Conservation (phyloP, 75 land plant species). For the Pinus albicaulis region DNA sequence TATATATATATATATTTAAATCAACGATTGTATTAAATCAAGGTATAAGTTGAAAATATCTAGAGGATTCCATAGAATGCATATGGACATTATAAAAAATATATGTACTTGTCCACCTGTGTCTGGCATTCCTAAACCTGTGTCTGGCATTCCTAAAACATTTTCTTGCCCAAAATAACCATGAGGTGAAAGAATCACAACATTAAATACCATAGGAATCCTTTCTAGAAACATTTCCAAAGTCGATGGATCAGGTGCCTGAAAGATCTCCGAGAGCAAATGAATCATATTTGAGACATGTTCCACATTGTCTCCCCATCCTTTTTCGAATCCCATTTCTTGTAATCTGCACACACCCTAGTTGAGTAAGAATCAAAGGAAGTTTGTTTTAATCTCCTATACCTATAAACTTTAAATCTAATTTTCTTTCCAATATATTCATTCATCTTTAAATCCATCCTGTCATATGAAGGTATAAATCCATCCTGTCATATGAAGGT, state of each 20-base stretch:
- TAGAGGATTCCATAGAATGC: no score
- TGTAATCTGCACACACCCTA: constrained; percentile 41
- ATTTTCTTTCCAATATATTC: no score
- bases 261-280: constrained; percentile 59
- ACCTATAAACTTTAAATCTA: no score
- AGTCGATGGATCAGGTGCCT: constrained; percentile 74
- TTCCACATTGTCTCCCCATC: constrained; percentile 69
- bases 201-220: constrained; percentile 80
- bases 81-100: no score
- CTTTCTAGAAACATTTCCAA: constrained; percentile 61
- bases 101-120: constrained; percentile 69
- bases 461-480: no score
- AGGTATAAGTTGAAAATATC: no score
- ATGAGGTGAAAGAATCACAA: constrained; percentile 74
- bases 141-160: constrained; percentile 76
- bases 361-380: background rate
- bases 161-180: constrained; percentile 81
- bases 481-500: no score
- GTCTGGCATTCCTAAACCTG: no score
- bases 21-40: no score
- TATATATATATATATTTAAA: no score
- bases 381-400: no score
- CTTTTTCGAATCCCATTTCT: constrained; percentile 73
- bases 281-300: constrained; percentile 60
- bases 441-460: no score